These are phyloP conservation scores for Aureobasidium sp. DNA, from an alignment of 2,329 filamentous ascomycete genomes.

Conservation along the genomic window DNA sequence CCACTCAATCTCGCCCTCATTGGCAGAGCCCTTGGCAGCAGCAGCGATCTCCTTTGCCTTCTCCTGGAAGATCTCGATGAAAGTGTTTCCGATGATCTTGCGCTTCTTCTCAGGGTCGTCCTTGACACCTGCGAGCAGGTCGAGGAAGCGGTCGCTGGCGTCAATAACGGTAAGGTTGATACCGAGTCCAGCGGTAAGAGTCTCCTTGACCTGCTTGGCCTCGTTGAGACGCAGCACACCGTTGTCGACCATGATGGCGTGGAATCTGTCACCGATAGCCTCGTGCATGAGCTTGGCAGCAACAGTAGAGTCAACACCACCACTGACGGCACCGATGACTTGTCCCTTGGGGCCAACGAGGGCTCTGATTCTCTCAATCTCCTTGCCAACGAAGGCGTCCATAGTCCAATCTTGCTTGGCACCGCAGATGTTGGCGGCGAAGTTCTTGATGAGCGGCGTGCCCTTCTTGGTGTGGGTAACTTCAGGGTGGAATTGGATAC, in stretches of 20 bases:
- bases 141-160: slow-evolving; percentile 69
- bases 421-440: slow-evolving; percentile 73
- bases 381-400: slow-evolving; percentile 72
- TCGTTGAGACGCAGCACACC: slow-evolving; percentile 83
- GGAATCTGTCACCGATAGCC: slow-evolving; percentile 79
- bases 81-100: slow-evolving; percentile 79
- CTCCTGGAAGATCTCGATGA: slow-evolving; percentile 77
- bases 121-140: slow-evolving; percentile 63
- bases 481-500: slow-evolving; percentile 87
- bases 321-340: slow-evolving; percentile 72
- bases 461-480: slow-evolving; percentile 67
- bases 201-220: slow-evolving; percentile 72
- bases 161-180: slow-evolving; percentile 90
- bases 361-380: slow-evolving; percentile 71
- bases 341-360: slow-evolving; percentile 77
- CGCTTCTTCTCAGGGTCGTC: slow-evolving; percentile 78
- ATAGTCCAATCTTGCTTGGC: slow-evolving; percentile 77
- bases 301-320: slow-evolving; percentile 86
- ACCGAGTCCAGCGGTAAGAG: slow-evolving; percentile 68
- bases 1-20: slow-evolving; percentile 72
- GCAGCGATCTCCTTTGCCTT: slow-evolving; percentile 70
- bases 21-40: slow-evolving; percentile 57
- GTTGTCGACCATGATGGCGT: slow-evolving; percentile 79
- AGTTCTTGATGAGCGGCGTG: slow-evolving; percentile 69
- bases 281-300: slow-evolving; percentile 79